Evolutionary conservation across 2,329 filamentous ascomycete species (phyloP), one percentile per base, ranked within the genome.

Genomic region (Xylariales sp.): DNA sequence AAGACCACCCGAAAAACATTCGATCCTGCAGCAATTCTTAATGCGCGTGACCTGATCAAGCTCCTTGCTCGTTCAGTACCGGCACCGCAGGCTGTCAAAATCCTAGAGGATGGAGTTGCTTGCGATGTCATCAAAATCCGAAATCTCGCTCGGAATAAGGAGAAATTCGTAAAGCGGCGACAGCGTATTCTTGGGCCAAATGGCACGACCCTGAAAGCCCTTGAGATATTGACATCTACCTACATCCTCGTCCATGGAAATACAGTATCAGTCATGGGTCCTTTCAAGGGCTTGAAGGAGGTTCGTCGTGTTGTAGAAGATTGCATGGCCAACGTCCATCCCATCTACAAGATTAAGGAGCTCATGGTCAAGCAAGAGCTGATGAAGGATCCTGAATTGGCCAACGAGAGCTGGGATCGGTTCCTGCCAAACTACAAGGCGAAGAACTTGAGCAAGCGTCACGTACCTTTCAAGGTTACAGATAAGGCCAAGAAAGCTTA

Each of bases 371-470:
- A 93, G 68, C 81, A 85, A 14, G 90, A 95, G 65, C 74, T 95
- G 15, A 87, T 85, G 41, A 95, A 95, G 66, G 88, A 95, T 54
- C 88, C 89, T 0, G 83, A 85, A 29, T 74, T 97, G 16, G 86
- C 81, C 36, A 80, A 85, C 51, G 90, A 97, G 67, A 93, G 81
- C 61, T 98, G 91, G 91, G 89, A 95, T 55, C 80, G 91, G 14
- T 98, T 97, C 70, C 72, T 98, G 36, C 93, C 93, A 35, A 89
- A 98, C 61, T 97, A 97, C 73, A 95, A 95, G 78, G 95, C 87
- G 72, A 82, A 88, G 56, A 91, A 84, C 40, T 75, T 97, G 48
- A 89, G 80, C 68, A 90, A 89, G 69, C 77, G 93, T 49, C 78
- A 80, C 50, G 80, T 83, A 52, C 94, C 93, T 0, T 78, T 79